Conservation (phyloP, 2,329 filamentous ascomycete species). For the Talaromyces marneffei region DNA sequence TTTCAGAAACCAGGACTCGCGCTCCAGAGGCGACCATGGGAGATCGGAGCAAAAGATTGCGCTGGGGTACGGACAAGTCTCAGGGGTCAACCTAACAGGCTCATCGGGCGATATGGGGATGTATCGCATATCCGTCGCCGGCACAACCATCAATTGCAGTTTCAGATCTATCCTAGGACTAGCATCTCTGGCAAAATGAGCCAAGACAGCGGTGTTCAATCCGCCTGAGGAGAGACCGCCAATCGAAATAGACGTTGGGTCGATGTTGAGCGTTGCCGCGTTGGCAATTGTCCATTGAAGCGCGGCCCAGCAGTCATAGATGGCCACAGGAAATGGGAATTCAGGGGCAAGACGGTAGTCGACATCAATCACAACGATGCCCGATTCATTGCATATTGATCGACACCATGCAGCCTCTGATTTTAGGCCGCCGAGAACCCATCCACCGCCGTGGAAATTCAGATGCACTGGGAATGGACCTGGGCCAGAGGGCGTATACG, state of each 20-base stretch:
- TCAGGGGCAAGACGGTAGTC: conserved; percentile 41
- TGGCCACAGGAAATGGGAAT: conserved; percentile 32
- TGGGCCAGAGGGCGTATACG: conserved; percentile 24
- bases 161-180: conserved; percentile 22
- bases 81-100: conserved; percentile 12
- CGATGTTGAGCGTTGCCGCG: conserved; percentile 31
- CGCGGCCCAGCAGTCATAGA: conserved; percentile 38
- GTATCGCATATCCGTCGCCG: conserved; percentile 31
- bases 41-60: conserved; percentile 20
- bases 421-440: conserved; percentile 39
- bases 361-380: conserved; percentile 40
- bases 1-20: conserved; percentile 30
- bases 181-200: conserved; percentile 34
- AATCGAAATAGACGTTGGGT: conserved; percentile 31
- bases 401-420: conserved; percentile 40
- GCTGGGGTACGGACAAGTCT: conserved; percentile 24
- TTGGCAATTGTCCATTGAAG: conserved; percentile 36
- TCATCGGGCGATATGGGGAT: conserved; percentile 15
- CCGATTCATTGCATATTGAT: conserved; percentile 34
- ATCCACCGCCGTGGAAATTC: conserved; percentile 40
- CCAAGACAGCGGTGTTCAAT: conserved; percentile 35
- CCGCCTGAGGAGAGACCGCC: conserved; percentile 38
- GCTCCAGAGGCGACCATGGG: conserved; percentile 26
- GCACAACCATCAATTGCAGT: conserved; percentile 28
- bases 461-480: conserved; percentile 25